Conservation (phyloP, 2,329 filamentous ascomycete species). For the Juglanconis juglandina region DNA sequence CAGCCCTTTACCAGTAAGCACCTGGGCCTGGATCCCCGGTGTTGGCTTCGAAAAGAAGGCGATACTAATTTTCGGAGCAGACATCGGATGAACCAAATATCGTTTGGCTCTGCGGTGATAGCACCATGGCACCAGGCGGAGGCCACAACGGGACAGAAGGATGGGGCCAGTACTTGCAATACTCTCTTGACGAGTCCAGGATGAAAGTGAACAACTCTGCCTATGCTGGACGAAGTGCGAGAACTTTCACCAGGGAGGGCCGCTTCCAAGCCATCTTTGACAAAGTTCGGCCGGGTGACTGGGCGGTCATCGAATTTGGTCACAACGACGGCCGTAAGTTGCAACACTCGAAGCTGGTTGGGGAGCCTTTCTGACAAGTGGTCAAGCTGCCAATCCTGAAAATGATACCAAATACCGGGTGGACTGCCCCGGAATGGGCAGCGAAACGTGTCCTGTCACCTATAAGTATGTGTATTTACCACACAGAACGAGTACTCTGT, state of each 20-base stretch:
- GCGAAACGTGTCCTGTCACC: constrained; percentile 15
- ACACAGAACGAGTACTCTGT: too few relatives aligned
- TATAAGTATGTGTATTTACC: neutral
- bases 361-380: neutral
- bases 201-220: constrained; percentile 42
- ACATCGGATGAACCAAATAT: too few relatives aligned
- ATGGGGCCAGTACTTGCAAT: constrained; percentile 19
- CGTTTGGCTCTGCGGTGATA: constrained; percentile 16
- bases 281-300: constrained; percentile 44
- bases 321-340: constrained; percentile 49
- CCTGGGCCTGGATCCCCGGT: too few relatives aligned
- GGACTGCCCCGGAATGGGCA: constrained; percentile 16
- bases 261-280: constrained; percentile 46
- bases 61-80: too few relatives aligned
- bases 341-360: neutral
- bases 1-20: too few relatives aligned
- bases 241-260: constrained; percentile 52
- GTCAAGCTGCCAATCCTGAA: constrained; percentile 34
- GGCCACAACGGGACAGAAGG: constrained; percentile 19
- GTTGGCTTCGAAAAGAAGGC: too few relatives aligned
- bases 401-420: constrained; percentile 32
- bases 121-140: constrained; percentile 18
- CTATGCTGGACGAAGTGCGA: constrained; percentile 49
- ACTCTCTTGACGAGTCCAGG: constrained; percentile 14
- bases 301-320: constrained; percentile 57